A percentile compares a stretch with the other conserved stretches of the same genome.
Conservation (phyloP, 805 yeast genomes). For the Barnettozyma populi region DNA sequence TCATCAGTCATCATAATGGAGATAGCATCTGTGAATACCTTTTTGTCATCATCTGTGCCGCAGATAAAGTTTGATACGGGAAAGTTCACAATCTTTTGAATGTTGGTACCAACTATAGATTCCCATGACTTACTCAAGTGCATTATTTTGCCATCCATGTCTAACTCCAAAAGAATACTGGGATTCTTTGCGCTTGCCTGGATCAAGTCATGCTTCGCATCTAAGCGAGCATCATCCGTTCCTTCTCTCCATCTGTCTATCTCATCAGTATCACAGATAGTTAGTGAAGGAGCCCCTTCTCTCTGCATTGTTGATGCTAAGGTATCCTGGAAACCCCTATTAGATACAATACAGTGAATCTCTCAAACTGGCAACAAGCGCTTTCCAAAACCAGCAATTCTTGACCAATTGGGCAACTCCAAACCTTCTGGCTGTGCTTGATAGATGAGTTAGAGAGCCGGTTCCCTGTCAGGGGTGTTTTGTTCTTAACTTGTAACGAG, state of each 20-base stretch:
- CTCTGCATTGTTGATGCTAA: neutral
- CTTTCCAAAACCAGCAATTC: neutral
- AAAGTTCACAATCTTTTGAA: constrained; percentile 45
- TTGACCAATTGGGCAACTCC: neutral
- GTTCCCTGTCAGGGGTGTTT: neutral
- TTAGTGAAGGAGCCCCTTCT: constrained; percentile 4
- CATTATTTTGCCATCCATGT: constrained; percentile 69
- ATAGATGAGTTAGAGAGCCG: neutral
- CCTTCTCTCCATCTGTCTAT: neutral
- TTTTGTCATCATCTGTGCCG: constrained; percentile 59
- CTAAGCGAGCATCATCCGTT: neutral
- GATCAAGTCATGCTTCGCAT: constrained; percentile 42
- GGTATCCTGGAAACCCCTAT: neutral
- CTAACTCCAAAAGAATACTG: constrained; percentile 79
- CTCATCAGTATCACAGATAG: constrained; percentile 4
- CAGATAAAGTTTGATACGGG: constrained; percentile 60
- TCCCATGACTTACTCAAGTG: constrained; percentile 79
- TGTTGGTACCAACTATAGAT: constrained; percentile 62
- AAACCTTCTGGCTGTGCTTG: neutral
- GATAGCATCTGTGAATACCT: constrained; percentile 65
- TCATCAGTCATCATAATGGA: constrained; percentile 68
- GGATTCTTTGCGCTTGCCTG: constrained; percentile 66
- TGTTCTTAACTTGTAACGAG: neutral
- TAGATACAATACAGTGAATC: neutral
- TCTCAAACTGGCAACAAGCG: neutral